Conservation (phyloP, 2,329 filamentous ascomycete species). For the Penicillium brevicompactum region DNA sequence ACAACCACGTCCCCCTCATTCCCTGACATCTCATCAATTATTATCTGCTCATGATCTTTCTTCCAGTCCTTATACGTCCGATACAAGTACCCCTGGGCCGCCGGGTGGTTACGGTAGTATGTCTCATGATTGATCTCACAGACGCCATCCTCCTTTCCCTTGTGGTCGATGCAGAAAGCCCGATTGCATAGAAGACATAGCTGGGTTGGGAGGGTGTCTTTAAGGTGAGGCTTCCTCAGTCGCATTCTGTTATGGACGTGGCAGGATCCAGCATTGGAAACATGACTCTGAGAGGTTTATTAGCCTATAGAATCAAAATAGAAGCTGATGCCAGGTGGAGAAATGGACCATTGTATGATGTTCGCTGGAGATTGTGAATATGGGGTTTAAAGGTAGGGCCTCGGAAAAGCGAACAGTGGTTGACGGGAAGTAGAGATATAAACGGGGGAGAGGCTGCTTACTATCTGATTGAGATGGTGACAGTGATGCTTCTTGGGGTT, state of each 20-base stretch:
- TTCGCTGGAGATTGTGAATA: background rate
- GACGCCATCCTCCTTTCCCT: conserved; percentile 7
- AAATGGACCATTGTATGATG: conserved; percentile 3
- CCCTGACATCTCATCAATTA: conserved; percentile 5
- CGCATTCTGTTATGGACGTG: conserved; percentile 10
- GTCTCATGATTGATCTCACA: conserved; percentile 10
- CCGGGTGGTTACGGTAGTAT: conserved; percentile 7
- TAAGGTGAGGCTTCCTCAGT: conserved; percentile 5
- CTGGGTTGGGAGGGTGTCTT: conserved; percentile 9
- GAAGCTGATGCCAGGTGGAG: conserved; percentile 2
- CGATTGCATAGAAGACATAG: conserved; percentile 9
- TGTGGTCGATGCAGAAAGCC: conserved; percentile 10
- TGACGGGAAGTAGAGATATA: background rate
- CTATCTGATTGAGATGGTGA: background rate
- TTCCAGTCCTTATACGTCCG: conserved; percentile 7
- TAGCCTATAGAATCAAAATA: conserved; percentile 3
- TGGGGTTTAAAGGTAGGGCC: conserved; percentile 1
- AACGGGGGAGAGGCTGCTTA: background rate
- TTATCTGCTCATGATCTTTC: conserved; percentile 3
- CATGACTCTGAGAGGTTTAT: background rate
- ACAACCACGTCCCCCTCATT: conserved; percentile 6
- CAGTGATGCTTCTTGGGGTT: too few relatives aligned
- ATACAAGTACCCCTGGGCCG: conserved; percentile 3
- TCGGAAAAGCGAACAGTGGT: background rate
- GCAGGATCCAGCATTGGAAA: conserved; percentile 3